phyloP scores from a whole-genome alignment of 129 eudicot genomes.

The Flaveria ramosissima region DNA sequence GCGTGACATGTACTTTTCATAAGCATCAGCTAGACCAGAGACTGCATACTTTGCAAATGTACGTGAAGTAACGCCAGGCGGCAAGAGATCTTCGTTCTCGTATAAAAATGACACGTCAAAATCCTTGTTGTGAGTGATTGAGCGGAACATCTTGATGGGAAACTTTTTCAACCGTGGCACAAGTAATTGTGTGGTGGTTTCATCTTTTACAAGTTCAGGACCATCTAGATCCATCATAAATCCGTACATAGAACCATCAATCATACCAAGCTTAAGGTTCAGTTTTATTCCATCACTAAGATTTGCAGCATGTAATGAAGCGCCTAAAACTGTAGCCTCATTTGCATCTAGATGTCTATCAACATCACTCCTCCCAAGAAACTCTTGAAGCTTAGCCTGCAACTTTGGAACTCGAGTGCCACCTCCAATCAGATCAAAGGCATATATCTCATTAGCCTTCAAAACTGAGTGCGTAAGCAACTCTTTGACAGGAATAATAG shows the following conservation, averaged over 20 bases:
- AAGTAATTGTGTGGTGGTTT: conserved; percentile 73
- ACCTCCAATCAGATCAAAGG: too few species aligned
- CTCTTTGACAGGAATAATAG: conserved; percentile 82
- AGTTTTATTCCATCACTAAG: conserved; percentile 97
- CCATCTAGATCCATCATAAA: conserved; percentile 76
- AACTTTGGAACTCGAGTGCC: too few species aligned
- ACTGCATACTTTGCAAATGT: conserved; percentile 78
- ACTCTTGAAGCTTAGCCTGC: conserved; percentile 97
- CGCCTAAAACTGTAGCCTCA: conserved; percentile 96
- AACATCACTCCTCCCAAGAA: conserved; percentile 83
- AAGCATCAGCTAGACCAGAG: conserved; percentile 85
- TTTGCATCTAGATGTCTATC: conserved; percentile 97
- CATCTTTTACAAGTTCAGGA: conserved; percentile 84
- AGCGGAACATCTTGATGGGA: conserved; percentile 94
- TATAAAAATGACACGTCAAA: conserved; percentile 78
- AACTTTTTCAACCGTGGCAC: conserved; percentile 86
- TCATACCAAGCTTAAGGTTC: conserved; percentile 95
- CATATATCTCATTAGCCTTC: conserved; percentile 69
- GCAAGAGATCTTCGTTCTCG: conserved; percentile 73
- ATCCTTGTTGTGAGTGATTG: conserved; percentile 80
- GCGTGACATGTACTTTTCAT: conserved; percentile 82
- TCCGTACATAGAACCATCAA: conserved; percentile 94
- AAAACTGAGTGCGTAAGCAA: conserved; percentile 76
- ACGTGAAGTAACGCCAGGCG: conserved; percentile 74
- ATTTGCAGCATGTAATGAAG: conserved; percentile 96